A percentile compares a stretch with the other conserved stretches of the same genome.
Evolutionary conservation across 768 basidiomycete genomes (phyloP).

Genomic region (Trametopsis cervina): DNA sequence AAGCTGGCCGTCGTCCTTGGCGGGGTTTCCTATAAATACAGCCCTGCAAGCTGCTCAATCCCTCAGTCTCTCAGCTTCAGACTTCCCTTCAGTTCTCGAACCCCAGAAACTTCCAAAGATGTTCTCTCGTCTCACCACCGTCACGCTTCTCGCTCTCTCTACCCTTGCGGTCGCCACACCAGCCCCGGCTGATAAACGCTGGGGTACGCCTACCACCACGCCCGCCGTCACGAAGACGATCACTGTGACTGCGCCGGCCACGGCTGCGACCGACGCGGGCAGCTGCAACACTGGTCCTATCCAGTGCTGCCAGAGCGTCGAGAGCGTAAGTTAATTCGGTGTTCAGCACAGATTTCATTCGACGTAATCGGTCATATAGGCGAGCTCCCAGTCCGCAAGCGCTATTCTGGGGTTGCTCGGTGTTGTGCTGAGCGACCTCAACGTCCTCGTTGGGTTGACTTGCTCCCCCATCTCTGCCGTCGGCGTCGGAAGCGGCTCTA

Average conservation of each 20-base stretch:
- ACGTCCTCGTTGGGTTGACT: slow-evolving; percentile 14
- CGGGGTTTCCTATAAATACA: neutral
- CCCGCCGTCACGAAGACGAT: slow-evolving; percentile 2
- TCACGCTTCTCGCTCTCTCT: slow-evolving; percentile 6
- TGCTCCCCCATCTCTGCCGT: slow-evolving; percentile 20
- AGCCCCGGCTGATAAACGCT: slow-evolving; percentile 1
- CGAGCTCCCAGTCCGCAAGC: neutral
- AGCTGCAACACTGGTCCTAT: slow-evolving; percentile 9
- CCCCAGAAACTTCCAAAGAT: too few relatives aligned
- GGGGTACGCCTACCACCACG: neutral
- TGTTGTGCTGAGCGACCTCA: slow-evolving; percentile 12
- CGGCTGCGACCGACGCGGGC: neutral
- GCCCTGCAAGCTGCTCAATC: neutral
- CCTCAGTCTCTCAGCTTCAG: neutral
- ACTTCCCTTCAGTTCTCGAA: neutral
- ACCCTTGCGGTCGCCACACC: slow-evolving; percentile 11
- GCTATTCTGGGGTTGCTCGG: slow-evolving; percentile 17
- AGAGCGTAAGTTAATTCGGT: neutral
- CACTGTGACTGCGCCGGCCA: slow-evolving; percentile 1
- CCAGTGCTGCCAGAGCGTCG: slow-evolving; percentile 11
- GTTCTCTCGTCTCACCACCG: slow-evolving; percentile 12
- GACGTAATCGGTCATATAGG: neutral
- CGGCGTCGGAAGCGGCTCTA: slow-evolving; percentile 7
- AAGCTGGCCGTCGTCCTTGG: neutral
- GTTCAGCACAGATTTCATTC: neutral